Base-by-base conservation (phyloP, 1,284 basidiomycete genomes). In the Rhodotorula sp. region DNA sequence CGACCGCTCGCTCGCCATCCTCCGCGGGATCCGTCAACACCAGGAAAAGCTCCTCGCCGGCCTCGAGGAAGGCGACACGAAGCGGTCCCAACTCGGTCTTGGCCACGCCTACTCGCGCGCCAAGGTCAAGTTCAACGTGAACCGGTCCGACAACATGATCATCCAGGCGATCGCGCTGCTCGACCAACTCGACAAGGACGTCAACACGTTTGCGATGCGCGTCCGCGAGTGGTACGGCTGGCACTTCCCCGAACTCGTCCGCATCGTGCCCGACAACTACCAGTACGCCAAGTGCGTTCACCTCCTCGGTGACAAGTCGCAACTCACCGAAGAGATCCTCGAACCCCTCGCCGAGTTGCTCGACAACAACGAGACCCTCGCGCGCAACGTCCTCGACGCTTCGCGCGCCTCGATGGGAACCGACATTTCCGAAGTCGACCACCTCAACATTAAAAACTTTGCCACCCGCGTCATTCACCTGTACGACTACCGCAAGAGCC, bases 211-310 rank as follows among this genome's bases (percentile, higher is more conserved):
- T 81, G 91, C 94, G 37, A 99, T 99, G 95, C 91, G 95, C 65
- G 89, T 97, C 65, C 86, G 95, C 77, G 95, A 99, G 82, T 99
- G 96, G 96, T 99, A 99, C 82, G 95, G 96, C n/a, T 99, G 96
- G 85, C 96, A 99, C 82, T 99, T 97, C 85, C 95, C 95, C 62
- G 96, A 99, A 83, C 90, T 99, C 75, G 88, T 96, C 83, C 90
- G 87, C 78, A 85, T 99, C 78, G 93, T 98, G 2, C 88, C 94
- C 70, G 96, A 99, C 83, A 96, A 96, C 81, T 89, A 95, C 81
- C 89, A 91, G 79, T 99, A 98, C 81, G 94, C 95, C n/a, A 86
- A 86, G 45, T 86, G 90, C 24, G 91, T 89, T 18, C 88, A 90
- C 77, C 89, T 94, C 80, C 93, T 99, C 77, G 93, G 93, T 48